Evolutionary conservation across 106 monocot genomes (phyloP).

Genomic region (Allium cepa): DNA sequence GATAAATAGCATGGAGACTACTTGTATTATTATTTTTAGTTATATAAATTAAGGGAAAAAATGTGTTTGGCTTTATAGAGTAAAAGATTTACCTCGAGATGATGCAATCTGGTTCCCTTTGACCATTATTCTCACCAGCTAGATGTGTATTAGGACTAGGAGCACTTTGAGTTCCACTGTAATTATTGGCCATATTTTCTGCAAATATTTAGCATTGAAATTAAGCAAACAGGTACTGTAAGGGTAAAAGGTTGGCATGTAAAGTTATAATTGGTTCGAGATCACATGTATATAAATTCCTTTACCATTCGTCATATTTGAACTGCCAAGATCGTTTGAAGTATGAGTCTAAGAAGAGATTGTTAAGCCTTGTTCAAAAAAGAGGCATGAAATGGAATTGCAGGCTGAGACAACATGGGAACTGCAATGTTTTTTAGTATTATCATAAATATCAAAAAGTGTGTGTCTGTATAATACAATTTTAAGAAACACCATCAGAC

Average conservation of each 20-base stretch:
- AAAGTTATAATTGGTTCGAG: background rate
- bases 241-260: background rate
- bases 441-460: background rate
- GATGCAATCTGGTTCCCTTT: slow-evolving; percentile 50
- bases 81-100: slow-evolving; percentile 38
- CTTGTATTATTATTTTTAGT: too few relatives aligned
- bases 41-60: too few relatives aligned
- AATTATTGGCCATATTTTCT: slow-evolving; percentile 67
- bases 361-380: slow-evolving; percentile 43
- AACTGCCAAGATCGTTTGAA: slow-evolving; percentile 41
- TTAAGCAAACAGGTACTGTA: background rate
- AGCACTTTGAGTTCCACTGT: slow-evolving; percentile 54
- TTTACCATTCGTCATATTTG: slow-evolving; percentile 47
- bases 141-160: slow-evolving; percentile 21
- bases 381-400: slow-evolving; percentile 39
- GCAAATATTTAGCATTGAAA: slow-evolving; percentile 1
- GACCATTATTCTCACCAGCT: slow-evolving; percentile 48
- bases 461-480: background rate
- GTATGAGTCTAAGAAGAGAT: slow-evolving; percentile 49
- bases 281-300: background rate
- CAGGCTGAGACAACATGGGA: slow-evolving; percentile 31
- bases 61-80: too few relatives aligned
- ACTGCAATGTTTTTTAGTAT: slow-evolving; percentile 18
- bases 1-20: too few relatives aligned
- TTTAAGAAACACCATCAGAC: background rate